Evolutionary conservation across 768 basidiomycete species (phyloP).

Genomic region (Rhizopogon vesiculosus): DNA sequence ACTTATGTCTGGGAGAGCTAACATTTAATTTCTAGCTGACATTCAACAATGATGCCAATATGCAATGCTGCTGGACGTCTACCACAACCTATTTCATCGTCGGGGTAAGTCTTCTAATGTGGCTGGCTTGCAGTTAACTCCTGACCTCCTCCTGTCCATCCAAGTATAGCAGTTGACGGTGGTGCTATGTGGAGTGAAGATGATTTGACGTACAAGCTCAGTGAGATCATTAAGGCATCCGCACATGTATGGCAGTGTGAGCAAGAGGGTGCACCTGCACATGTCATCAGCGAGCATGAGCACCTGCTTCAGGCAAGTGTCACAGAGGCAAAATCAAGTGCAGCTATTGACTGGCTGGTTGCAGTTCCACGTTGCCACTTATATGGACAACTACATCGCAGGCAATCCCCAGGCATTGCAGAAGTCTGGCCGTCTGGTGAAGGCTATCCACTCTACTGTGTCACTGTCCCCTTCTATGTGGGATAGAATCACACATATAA

Average conservation of each 20-base stretch:
- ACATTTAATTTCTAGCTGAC: too few species aligned
- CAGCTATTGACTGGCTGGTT: not conserved
- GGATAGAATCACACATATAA: too few species aligned
- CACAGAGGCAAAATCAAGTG: not conserved
- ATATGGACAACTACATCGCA: slow-evolving; percentile 99
- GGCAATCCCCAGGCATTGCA: slow-evolving; percentile 97
- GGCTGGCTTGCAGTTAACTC: too few species aligned
- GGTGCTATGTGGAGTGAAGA: slow-evolving; percentile 69
- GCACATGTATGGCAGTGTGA: slow-evolving; percentile 89
- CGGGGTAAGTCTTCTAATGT: too few species aligned
- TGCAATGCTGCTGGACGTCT: too few species aligned
- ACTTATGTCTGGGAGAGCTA: too few species aligned
- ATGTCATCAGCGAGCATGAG: slow-evolving; percentile 94
- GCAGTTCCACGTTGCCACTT: slow-evolving; percentile 97
- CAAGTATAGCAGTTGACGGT: slow-evolving; percentile 95
- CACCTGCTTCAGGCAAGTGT: slow-evolving; percentile 84
- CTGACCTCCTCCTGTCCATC: slow-evolving; percentile 20
- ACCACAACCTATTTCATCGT: too few species aligned
- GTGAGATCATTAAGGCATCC: slow-evolving; percentile 94
- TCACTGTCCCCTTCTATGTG: too few species aligned
- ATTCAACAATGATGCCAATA: too few species aligned
- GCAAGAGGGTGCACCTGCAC: slow-evolving; percentile 94
- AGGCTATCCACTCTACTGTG: slow-evolving; percentile 63
- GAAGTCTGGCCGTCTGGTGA: slow-evolving; percentile 95
- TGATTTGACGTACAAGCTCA: slow-evolving; percentile 81